phyloP scores from a whole-genome alignment of 2,329 filamentous ascomycete species.

The Huntiella omanensis region DNA sequence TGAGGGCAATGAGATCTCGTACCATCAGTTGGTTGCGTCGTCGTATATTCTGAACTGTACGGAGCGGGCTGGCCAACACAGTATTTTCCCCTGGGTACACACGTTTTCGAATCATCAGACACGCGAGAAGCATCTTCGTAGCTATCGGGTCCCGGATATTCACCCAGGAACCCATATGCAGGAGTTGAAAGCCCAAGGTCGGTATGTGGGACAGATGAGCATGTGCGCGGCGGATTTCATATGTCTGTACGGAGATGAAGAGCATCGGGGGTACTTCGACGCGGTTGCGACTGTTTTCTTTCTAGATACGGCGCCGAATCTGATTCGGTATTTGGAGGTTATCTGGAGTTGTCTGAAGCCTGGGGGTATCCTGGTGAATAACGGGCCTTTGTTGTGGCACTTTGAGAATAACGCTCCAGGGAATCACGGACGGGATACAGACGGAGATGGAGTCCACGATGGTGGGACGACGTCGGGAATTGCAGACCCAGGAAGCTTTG shows the following conservation, averaged over 20 bases:
- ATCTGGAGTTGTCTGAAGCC: conserved; percentile 58
- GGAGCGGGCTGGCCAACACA: conserved; percentile 39
- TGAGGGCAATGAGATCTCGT: conserved; percentile 92
- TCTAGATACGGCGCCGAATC: conserved; percentile 86
- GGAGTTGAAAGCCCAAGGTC: conserved; percentile 3
- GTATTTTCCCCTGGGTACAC: conserved; percentile 69
- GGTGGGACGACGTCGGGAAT: conserved; percentile 44
- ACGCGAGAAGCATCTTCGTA: conserved; percentile 54
- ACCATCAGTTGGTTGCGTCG: conserved; percentile 84
- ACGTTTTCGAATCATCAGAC: conserved; percentile 71
- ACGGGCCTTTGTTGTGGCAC: conserved; percentile 88
- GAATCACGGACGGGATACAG: conserved; percentile 32
- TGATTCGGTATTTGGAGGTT: conserved; percentile 76
- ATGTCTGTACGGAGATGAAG: conserved; percentile 54
- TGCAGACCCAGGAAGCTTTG: conserved; percentile 74
- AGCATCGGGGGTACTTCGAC: conserved; percentile 47
- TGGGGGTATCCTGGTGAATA: conserved; percentile 71
- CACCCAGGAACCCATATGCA: conserved; percentile 42
- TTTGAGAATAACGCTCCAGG: conserved; percentile 59
- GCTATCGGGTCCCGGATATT: conserved; percentile 62
- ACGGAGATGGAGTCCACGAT: conserved; percentile 31
- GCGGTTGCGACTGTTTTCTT: conserved; percentile 87
- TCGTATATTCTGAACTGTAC: conserved; percentile 57
- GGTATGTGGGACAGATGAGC: conserved; percentile 48
- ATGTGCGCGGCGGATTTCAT: conserved; percentile 93